A percentile compares a stretch with the other conserved stretches of the same genome.
Evolutionary conservation across 208 protist species (phyloP).

Genomic region (Porcisia hertigi): DNA sequence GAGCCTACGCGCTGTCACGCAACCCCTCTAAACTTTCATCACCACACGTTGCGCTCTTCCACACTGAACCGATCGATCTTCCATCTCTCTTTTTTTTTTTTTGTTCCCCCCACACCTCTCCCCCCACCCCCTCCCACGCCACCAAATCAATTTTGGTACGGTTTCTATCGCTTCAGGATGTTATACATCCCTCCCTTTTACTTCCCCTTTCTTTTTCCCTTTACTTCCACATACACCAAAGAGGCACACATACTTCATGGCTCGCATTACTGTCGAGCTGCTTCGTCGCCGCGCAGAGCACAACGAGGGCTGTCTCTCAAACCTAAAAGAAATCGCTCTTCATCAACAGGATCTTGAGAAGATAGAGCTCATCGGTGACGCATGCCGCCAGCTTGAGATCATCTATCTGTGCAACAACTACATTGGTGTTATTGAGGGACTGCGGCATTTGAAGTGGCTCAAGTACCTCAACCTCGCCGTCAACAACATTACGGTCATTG

Average conservation of each 20-base stretch:
- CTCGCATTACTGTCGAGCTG: constrained; percentile 91
- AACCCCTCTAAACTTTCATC: too few species aligned
- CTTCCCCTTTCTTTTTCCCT: too few species aligned
- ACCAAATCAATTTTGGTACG: background rate
- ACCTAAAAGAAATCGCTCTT: constrained; percentile 95
- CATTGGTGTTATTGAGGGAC: constrained; percentile 94
- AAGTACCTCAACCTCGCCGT: constrained; percentile 97
- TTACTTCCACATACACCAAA: constrained; percentile 1
- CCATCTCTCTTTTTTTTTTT: constrained; percentile 7
- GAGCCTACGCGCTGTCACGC: too few species aligned
- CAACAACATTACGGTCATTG: constrained; percentile 95
- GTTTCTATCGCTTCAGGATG: background rate
- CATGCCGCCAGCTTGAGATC: constrained; percentile 93
- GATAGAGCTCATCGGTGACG: constrained; percentile 90
- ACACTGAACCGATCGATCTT: background rate
- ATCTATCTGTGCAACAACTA: constrained; percentile 98
- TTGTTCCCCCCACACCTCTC: background rate
- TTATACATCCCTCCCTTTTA: background rate
- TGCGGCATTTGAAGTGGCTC: constrained; percentile 95
- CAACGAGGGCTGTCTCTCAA: constrained; percentile 95
- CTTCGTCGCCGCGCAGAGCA: constrained; percentile 96
- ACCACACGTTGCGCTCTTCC: background rate
- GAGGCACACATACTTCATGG: constrained; percentile 28
- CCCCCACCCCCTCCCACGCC: background rate
- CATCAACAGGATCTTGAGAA: constrained; percentile 96